Percentiles rank a stretch among this genome's conserved stretches.
phyloP scores from a whole-genome alignment of 176 grass and related monocot genomes.

The Triticum urartu region DNA sequence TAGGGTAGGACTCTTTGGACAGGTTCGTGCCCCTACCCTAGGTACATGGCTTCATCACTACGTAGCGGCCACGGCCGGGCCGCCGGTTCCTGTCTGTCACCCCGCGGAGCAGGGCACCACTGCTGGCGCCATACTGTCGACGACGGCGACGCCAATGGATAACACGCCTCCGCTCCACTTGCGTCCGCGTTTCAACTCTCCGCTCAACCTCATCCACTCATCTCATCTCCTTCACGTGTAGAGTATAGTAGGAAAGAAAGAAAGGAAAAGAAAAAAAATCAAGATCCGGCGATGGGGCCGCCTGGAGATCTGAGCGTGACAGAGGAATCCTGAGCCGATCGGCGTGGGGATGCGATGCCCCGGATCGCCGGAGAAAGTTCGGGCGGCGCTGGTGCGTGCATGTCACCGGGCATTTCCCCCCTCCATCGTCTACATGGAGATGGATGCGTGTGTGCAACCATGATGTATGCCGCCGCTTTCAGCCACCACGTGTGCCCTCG shows the following conservation, averaged over 20 bases:
- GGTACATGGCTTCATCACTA: too few relatives aligned
- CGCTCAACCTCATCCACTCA: too few relatives aligned
- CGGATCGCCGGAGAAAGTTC: constrained; percentile 10
- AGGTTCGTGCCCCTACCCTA: too few relatives aligned
- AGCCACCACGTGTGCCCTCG: neutral
- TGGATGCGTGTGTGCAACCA: too few relatives aligned
- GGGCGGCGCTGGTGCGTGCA: neutral
- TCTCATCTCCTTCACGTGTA: neutral
- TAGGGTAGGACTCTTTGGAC: too few relatives aligned
- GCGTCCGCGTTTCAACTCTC: constrained; percentile 20
- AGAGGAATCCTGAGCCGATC: constrained; percentile 37
- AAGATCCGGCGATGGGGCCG: constrained; percentile 27
- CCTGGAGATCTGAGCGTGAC: constrained; percentile 43
- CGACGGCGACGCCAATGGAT: neutral
- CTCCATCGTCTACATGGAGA: constrained; percentile 26
- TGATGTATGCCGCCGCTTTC: neutral
- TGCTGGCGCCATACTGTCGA: neutral
- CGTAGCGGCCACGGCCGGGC: neutral
- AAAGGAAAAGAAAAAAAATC: neutral
- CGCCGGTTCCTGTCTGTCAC: neutral
- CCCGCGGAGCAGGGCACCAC: too few relatives aligned
- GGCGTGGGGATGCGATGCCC: constrained; percentile 35
- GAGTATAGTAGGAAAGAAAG: neutral
- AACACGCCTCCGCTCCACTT: neutral
- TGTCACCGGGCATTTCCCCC: too few relatives aligned